Evolutionary conservation across 768 basidiomycete species (phyloP).

Genomic region (Collybia sordida): DNA sequence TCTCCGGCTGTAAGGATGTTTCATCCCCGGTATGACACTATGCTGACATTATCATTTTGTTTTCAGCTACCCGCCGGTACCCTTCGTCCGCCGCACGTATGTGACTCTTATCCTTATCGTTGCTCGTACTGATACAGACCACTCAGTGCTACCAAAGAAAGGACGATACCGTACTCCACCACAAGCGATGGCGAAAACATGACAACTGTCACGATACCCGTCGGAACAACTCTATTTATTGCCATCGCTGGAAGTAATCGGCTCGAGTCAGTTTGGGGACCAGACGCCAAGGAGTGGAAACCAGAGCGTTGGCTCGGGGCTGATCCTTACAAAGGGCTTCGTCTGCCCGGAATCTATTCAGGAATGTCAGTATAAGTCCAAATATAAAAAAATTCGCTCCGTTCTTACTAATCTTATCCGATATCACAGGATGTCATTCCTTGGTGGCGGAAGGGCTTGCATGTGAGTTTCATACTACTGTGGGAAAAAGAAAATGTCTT

Average conservation of each 20-base stretch:
- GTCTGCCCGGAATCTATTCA: constrained; percentile 49
- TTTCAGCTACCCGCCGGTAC: constrained; percentile 43
- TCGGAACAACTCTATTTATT: constrained; percentile 48
- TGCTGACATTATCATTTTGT: background rate
- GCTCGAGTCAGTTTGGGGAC: constrained; percentile 51
- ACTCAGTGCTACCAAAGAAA: constrained; percentile 40
- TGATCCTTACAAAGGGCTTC: constrained; percentile 14
- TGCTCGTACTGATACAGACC: background rate
- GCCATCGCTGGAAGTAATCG: constrained; percentile 48
- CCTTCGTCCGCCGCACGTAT: constrained; percentile 45
- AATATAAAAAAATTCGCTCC: background rate
- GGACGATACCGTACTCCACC: constrained; percentile 37
- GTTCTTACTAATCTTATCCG: too few species aligned
- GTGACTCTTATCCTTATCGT: constrained; percentile 11
- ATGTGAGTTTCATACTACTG: constrained; percentile 34
- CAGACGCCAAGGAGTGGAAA: constrained; percentile 47
- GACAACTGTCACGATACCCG: constrained; percentile 38
- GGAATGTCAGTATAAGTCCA: constrained; percentile 39
- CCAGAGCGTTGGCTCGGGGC: constrained; percentile 41
- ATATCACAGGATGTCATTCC: constrained; percentile 48
- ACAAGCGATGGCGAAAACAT: constrained; percentile 20
- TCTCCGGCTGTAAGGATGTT: constrained; percentile 34
- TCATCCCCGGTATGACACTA: background rate
- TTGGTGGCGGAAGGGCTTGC: constrained; percentile 54
- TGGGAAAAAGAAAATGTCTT: background rate